These are phyloP conservation scores for Trametes versicolor DNA, from an alignment of 1,284 basidiomycete genomes.

Conservation along the genomic window DNA sequence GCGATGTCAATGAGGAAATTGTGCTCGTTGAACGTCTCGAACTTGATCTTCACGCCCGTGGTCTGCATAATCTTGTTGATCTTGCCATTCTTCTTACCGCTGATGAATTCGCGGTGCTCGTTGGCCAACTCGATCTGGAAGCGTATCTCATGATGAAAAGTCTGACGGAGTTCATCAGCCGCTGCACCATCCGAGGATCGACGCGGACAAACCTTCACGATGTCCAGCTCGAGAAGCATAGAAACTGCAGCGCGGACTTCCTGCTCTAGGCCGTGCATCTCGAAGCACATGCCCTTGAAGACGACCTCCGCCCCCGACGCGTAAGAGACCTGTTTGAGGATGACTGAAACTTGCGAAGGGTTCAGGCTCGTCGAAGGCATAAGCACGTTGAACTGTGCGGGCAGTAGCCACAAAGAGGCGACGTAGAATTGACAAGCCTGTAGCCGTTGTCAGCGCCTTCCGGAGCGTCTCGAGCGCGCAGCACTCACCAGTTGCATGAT, in stretches of 20 bases:
- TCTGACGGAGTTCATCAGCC: constrained; percentile 51
- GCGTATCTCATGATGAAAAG: constrained; percentile 96
- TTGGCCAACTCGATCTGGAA: constrained; percentile 99
- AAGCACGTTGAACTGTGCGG: constrained; percentile 92
- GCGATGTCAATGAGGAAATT: constrained; percentile 98
- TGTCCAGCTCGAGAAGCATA: constrained; percentile 90
- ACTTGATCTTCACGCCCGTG: constrained; percentile 97
- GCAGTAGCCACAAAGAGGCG: constrained; percentile 95
- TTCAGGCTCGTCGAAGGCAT: constrained; percentile 87
- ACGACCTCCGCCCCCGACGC: constrained; percentile 94
- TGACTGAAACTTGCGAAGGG: constrained; percentile 83
- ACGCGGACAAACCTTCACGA: constrained; percentile 78
- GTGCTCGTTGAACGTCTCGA: constrained; percentile 98
- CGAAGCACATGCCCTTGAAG: constrained; percentile 98
- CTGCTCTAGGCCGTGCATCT: constrained; percentile 95
- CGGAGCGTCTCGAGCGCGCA: constrained; percentile 1
- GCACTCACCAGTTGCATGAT: constrained; percentile 92
- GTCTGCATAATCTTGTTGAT: constrained; percentile 99
- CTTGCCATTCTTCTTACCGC: constrained; percentile 98
- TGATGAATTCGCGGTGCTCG: constrained; percentile 98
- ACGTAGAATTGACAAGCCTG: constrained; percentile 97
- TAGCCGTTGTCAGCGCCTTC: constrained; percentile 5
- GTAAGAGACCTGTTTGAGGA: constrained; percentile 89
- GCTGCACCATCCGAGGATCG: not conserved
- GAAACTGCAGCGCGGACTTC: constrained; percentile 90